These are phyloP conservation scores for Thalassiosira mediterranea DNA, from an alignment of 352 stramenopile species.

Conservation along the genomic window DNA sequence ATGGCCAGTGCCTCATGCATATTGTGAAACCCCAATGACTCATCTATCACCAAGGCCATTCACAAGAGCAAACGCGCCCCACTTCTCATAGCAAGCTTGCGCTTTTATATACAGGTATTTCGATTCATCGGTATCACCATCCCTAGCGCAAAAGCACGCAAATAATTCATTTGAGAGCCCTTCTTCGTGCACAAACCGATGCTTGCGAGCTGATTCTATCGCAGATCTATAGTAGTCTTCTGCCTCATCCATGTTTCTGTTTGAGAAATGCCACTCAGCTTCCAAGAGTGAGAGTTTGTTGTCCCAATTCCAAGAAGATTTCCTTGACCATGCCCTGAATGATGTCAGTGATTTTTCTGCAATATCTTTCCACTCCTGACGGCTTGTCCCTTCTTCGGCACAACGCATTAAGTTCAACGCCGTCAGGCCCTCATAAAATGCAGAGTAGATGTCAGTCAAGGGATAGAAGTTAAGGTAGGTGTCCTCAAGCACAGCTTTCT, in stretches of 20 bases:
- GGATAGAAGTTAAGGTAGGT: too few species aligned
- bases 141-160: neutral
- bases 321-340: slow-evolving; percentile 3
- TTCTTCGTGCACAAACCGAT: slow-evolving; percentile 37
- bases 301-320: slow-evolving; percentile 30
- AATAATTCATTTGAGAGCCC: slow-evolving; percentile 14
- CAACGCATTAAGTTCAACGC: neutral
- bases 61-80: slow-evolving; percentile 25
- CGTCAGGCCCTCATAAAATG: slow-evolving; percentile 6
- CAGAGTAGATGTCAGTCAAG: slow-evolving; percentile 5
- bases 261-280: slow-evolving; percentile 16
- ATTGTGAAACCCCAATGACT: too few species aligned
- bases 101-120: neutral
- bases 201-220: slow-evolving; percentile 16
- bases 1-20: too few species aligned
- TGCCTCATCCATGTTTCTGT: slow-evolving; percentile 10
- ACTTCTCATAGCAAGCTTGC: slow-evolving; percentile 23
- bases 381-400: neutral
- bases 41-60: neutral
- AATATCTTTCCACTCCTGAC: slow-evolving; percentile 9
- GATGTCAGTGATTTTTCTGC: slow-evolving; percentile 2
- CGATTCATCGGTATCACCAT: slow-evolving; percentile 2
- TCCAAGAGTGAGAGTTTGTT: slow-evolving; percentile 34
- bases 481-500: too few species aligned
- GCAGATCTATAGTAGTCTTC: slow-evolving; percentile 12